These are phyloP conservation scores for Candida ponderosae DNA, from an alignment of 805 yeast genomes.

Conservation along the genomic window DNA sequence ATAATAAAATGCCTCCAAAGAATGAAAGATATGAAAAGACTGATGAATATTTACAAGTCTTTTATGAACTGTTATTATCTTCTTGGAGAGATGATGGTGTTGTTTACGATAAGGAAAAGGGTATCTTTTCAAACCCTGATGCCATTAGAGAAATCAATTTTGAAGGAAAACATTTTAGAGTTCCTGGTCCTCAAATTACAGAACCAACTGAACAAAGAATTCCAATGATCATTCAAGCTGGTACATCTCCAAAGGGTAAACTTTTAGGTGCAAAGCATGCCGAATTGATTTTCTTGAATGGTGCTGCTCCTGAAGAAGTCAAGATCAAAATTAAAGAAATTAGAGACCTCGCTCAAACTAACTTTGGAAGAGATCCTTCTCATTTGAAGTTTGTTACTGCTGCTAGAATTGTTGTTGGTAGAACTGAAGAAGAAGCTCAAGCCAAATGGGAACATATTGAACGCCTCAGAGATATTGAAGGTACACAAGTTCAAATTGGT, in stretches of 20 bases:
- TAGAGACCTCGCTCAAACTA: slow-evolving; percentile 21
- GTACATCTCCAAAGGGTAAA: slow-evolving; percentile 27
- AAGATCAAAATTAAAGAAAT: slow-evolving; percentile 16
- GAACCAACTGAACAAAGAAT: slow-evolving; percentile 32
- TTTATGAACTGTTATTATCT: slow-evolving; percentile 28
- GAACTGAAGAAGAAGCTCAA: slow-evolving; percentile 30
- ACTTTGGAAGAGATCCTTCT: slow-evolving; percentile 23
- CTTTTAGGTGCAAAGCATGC: slow-evolving; percentile 31
- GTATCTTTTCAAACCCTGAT: slow-evolving; percentile 24
- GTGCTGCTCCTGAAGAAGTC: slow-evolving; percentile 22
- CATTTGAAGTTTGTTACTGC: slow-evolving; percentile 26
- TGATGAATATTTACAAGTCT: slow-evolving; percentile 32
- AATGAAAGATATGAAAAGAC: slow-evolving; percentile 32
- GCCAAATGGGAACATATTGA: slow-evolving; percentile 21
- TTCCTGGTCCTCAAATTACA: slow-evolving; percentile 29
- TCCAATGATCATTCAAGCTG: slow-evolving; percentile 32
- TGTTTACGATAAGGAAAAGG: slow-evolving; percentile 12
- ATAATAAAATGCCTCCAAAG: slow-evolving; percentile 30
- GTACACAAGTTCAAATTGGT: slow-evolving; percentile 30
- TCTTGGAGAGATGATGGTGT: slow-evolving; percentile 37
- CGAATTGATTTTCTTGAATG: slow-evolving; percentile 27
- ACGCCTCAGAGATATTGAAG: slow-evolving; percentile 26
- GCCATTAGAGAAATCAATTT: slow-evolving; percentile 27
- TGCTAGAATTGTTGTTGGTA: slow-evolving; percentile 24
- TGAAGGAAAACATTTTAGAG: no score